Percentiles rank a stretch among this genome's conserved stretches.
Evolutionary conservation across 495 filamentous ascomycete species (phyloP).

Genomic region (Bryoglossum gracile): DNA sequence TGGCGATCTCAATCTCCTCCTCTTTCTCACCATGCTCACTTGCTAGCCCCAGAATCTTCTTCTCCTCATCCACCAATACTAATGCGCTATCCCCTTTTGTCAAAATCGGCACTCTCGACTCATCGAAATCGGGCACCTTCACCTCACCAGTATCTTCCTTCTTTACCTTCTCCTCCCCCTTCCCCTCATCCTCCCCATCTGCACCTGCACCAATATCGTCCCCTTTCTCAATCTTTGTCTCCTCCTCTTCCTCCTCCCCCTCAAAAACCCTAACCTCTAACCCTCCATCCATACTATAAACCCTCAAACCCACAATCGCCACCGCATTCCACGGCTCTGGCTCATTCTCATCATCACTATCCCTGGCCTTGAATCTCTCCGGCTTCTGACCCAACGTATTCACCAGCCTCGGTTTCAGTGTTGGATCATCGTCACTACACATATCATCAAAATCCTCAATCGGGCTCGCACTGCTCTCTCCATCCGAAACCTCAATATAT

Average conservation of each 20-base stretch:
- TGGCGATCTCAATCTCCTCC: too few relatives aligned
- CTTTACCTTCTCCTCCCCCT: conserved; percentile 6
- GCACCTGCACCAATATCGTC: background rate
- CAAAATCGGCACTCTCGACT: conserved; percentile 3
- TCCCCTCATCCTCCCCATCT: conserved; percentile 9
- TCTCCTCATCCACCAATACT: conserved; percentile 3
- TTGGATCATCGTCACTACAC: conserved; percentile 22
- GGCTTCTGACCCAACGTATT: background rate
- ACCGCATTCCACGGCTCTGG: conserved; percentile 36
- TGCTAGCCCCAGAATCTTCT: background rate
- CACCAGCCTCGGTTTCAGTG: conserved; percentile 7
- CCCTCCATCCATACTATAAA: conserved; percentile 30
- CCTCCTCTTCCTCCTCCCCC: conserved; percentile 1
- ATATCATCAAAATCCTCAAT: conserved; percentile 21
- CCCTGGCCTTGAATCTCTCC: background rate
- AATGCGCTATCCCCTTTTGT: background rate
- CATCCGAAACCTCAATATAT: conserved; percentile 15
- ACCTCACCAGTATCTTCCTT: background rate
- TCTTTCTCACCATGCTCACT: too few relatives aligned
- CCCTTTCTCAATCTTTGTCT: background rate
- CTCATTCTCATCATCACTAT: conserved; percentile 37
- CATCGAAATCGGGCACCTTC: background rate
- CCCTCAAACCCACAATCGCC: conserved; percentile 24
- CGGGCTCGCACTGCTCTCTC: conserved; percentile 21
- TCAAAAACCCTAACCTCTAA: conserved; percentile 16